Evolutionary conservation across 371 early-diverging fungal genomes (phyloP).

Genomic region (Mortierella sp.): DNA sequence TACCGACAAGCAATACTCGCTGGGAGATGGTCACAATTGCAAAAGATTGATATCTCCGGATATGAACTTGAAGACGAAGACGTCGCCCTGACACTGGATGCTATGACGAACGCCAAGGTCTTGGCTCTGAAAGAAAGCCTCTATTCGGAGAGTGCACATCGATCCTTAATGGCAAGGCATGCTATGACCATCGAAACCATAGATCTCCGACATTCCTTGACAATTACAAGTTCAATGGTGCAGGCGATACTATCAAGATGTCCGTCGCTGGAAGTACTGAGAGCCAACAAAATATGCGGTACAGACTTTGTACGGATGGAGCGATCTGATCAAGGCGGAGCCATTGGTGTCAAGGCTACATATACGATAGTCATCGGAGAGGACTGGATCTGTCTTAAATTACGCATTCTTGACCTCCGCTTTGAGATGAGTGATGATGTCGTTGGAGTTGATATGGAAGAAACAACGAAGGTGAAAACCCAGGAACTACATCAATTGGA

Average conservation of each 20-base stretch:
- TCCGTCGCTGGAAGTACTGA: not conserved
- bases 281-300: not conserved
- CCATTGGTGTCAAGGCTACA: not conserved
- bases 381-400: not conserved
- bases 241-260: not conserved
- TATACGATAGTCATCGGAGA: not conserved
- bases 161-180: not conserved
- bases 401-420: not conserved
- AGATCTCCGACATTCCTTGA: not conserved
- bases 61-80: not conserved
- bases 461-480: not conserved
- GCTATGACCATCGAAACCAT: not conserved
- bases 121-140: not conserved
- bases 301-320: not conserved
- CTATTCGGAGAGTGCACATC: not conserved
- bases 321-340: not conserved
- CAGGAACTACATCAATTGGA: not conserved
- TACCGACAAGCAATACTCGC: not conserved
- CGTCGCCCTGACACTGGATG: not conserved
- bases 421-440: not conserved
- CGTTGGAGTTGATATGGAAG: not conserved
- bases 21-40: not conserved
- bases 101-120: not conserved
- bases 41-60: not conserved
- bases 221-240: not conserved